Evolutionary conservation across 768 basidiomycete species (phyloP).

Genomic region (Obba rivulosa): DNA sequence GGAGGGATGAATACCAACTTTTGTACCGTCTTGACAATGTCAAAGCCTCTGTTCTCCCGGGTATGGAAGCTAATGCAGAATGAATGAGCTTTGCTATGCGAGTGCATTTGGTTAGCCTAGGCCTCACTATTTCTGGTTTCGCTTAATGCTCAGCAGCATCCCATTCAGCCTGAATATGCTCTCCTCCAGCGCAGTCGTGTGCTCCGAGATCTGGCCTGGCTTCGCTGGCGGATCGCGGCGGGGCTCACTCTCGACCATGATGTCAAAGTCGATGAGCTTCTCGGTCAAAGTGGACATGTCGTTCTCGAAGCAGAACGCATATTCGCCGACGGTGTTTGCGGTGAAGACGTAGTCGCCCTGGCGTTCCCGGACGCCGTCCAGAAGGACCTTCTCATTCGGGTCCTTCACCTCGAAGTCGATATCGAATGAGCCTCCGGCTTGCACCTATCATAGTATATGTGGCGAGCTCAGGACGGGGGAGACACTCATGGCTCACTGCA

Average conservation of each 20-base stretch:
- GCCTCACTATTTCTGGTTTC: conserved; percentile 90
- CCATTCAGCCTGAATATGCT: conserved; percentile 89
- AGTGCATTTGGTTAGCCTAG: background rate
- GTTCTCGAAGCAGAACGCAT: conserved; percentile 96
- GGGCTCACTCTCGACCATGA: conserved; percentile 98
- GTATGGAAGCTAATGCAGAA: conserved; percentile 74
- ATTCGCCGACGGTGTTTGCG: conserved; percentile 86
- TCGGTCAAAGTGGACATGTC: conserved; percentile 93
- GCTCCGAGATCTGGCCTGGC: conserved; percentile 83
- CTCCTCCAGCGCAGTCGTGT: conserved; percentile 91
- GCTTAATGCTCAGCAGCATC: conserved; percentile 82
- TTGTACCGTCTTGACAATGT: conserved; percentile 85
- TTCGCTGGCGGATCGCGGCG: conserved; percentile 85
- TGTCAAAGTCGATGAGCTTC: conserved; percentile 93
- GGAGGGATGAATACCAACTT: conserved; percentile 43
- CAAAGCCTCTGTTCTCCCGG: conserved; percentile 90
- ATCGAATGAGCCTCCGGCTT: conserved; percentile 96
- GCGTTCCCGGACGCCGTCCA: conserved; percentile 84
- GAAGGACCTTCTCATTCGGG: conserved; percentile 80
- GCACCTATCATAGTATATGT: conserved; percentile 51
- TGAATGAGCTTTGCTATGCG: background rate
- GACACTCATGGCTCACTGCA: conserved; percentile 55
- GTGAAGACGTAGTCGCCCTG: conserved; percentile 98
- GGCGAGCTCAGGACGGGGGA: background rate
- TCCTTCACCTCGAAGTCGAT: conserved; percentile 92